Base-by-base conservation (phyloP, 768 basidiomycete species). In the Mycena filopes region DNA sequence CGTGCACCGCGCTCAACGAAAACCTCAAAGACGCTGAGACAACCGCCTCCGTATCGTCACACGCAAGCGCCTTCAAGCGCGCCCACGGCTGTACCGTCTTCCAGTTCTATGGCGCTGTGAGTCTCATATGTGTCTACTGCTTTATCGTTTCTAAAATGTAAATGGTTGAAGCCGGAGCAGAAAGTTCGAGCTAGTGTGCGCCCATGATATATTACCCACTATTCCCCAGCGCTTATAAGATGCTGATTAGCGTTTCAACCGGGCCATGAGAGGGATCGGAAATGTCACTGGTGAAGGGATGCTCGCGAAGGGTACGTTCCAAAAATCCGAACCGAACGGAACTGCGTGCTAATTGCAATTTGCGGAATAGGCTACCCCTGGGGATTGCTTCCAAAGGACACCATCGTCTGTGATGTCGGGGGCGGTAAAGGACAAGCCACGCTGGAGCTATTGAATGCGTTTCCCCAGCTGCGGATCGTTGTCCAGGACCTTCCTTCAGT, bases 391-490 rank as follows among this genome's bases (percentile, higher is more conserved):
- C 63, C 72, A 20, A 16, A 41, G 1, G 75, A 71, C 8, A 69
- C 77, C 2, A 67, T 68, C 8, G 71, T 83, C n/a, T 80, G 80
- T 58, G 82, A 83, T 70, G 73, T 83, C 20, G 82, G 79, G n/a
- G 79, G 81, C 4, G 78, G 80, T 10, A 74, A 77, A 43, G 83
- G 83, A 1, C 70, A 75, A 42, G 69, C 76, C 29, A 71, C 76
- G 1, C 71, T 82, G 47, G 63, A 65, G 10, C 74, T 84, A 1
- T 59, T 73, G 3, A 78, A 77, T 60, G 67, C 67, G 2, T 75
- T 76, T 60, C 78, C 82, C 0, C 71, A 77, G 23, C 67, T 83
- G 4, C 70, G 74, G 41, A 48, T 81, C 21, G 71, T 78, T 21
- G 66, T 82, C 13, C 81, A 84, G 60, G 83, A 83, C 56, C 68